Evolutionary conservation across 306 rosid species (phyloP).

Genomic region (Sicyos edulis): DNA sequence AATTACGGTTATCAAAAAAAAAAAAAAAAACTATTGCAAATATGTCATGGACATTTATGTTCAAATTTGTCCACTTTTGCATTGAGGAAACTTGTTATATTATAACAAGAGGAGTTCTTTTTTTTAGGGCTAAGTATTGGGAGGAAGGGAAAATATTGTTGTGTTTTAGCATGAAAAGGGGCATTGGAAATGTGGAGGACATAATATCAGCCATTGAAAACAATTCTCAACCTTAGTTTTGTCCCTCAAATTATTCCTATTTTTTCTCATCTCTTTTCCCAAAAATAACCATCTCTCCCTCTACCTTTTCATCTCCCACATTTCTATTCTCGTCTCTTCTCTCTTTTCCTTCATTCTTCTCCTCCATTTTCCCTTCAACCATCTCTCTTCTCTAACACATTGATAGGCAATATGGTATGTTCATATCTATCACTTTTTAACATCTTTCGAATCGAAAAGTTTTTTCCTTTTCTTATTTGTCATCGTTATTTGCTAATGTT

Average conservation of each 20-base stretch:
- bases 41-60: background rate
- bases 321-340: constrained; percentile 26
- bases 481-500: background rate
- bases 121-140: background rate
- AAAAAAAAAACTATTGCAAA: background rate
- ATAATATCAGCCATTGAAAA: constrained; percentile 21
- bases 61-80: background rate
- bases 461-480: background rate
- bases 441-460: background rate
- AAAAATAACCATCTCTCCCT: constrained; percentile 54
- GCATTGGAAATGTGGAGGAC: background rate
- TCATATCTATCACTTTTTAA: constrained; percentile 3
- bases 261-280: constrained; percentile 50
- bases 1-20: no score
- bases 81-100: background rate
- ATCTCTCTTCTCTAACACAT: constrained; percentile 17
- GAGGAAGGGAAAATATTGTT: background rate
- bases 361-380: constrained; percentile 31
- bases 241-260: constrained; percentile 52
- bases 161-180: constrained; percentile 16
- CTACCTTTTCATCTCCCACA: constrained; percentile 29
- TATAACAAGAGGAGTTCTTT: background rate
- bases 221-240: constrained; percentile 50
- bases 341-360: constrained; percentile 27
- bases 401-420: constrained; percentile 60